phyloP scores from a whole-genome alignment of 1,284 basidiomycete species.

The Naganishia sp. region DNA sequence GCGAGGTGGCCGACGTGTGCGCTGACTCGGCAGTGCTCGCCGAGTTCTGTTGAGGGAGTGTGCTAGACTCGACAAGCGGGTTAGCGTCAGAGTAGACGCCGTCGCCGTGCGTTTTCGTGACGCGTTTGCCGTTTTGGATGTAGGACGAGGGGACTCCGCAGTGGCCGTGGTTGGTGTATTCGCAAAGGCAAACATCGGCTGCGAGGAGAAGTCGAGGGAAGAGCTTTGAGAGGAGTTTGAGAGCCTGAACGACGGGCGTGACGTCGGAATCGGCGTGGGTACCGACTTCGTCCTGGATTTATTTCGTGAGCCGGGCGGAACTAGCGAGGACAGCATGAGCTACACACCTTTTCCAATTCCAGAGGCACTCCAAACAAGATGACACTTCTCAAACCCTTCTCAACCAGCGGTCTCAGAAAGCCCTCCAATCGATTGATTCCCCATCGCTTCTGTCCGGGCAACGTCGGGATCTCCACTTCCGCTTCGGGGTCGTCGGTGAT shows the following conservation, averaged over 20 bases:
- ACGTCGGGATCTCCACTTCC: conserved; percentile 68
- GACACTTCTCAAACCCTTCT: conserved; percentile 86
- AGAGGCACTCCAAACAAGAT: conserved; percentile 96
- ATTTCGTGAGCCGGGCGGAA: too few species aligned
- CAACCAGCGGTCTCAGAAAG: conserved; percentile 82
- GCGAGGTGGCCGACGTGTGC: conserved; percentile 3
- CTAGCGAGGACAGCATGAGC: background rate
- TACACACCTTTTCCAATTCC: conserved; percentile 73
- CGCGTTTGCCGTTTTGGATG: conserved; percentile 40
- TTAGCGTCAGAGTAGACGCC: conserved; percentile 19
- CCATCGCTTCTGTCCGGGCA: conserved; percentile 90
- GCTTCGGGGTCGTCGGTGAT: conserved; percentile 89
- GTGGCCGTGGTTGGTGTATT: conserved; percentile 98
- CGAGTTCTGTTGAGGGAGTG: conserved; percentile 21
- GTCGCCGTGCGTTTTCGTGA: conserved; percentile 12
- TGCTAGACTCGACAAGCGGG: conserved; percentile 19
- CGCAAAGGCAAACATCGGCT: conserved; percentile 97
- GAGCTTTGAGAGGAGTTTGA: conserved; percentile 70
- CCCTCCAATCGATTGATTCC: conserved; percentile 87
- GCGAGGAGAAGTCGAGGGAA: conserved; percentile 87
- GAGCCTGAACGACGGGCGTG: conserved; percentile 91
- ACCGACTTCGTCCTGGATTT: conserved; percentile 74
- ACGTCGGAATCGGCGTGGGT: conserved; percentile 84
- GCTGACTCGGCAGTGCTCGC: conserved; percentile 24
- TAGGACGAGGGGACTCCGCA: conserved; percentile 72